Percentiles rank a stretch among this genome's conserved stretches.
phyloP scores from a whole-genome alignment of 306 rosid genomes.

The Sophora flavescens region DNA sequence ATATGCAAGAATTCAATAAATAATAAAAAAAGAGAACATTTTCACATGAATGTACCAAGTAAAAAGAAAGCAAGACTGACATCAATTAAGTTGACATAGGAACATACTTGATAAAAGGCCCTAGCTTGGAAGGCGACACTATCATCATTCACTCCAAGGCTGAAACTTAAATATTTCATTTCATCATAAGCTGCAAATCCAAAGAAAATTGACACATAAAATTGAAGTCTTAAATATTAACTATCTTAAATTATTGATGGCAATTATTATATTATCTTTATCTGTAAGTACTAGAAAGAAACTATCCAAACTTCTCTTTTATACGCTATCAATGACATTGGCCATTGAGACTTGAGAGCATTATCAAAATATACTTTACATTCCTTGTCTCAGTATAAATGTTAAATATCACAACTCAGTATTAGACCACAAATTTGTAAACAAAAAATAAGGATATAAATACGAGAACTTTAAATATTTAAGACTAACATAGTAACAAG shows the following conservation, averaged over 20 bases:
- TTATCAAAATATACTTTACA: conserved; percentile 1
- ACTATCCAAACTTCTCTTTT: conserved; percentile 23
- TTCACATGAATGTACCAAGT: background rate
- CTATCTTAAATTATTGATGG: background rate
- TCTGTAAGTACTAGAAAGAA: conserved; percentile 8
- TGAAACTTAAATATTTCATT: conserved; percentile 48
- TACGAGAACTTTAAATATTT: too few relatives aligned
- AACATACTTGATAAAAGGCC: conserved; percentile 68
- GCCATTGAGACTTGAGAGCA: background rate
- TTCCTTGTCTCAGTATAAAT: conserved; percentile 24
- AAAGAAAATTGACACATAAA: conserved; percentile 10
- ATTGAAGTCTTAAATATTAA: conserved; percentile 1
- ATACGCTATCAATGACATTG: conserved; percentile 16
- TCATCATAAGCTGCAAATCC: conserved; percentile 58
- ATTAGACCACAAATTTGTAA: too few relatives aligned
- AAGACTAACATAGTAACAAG: background rate
- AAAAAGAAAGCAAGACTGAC: conserved; percentile 4
- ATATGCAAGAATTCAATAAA: conserved; percentile 40
- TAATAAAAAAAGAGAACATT: background rate
- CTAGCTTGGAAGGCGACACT: conserved; percentile 56
- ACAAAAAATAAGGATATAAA: too few relatives aligned
- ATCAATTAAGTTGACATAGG: conserved; percentile 11
- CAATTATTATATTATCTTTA: background rate
- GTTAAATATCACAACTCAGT: background rate
- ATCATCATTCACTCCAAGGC: conserved; percentile 64